These are phyloP conservation scores for Hemisphaericaspora xylofermentans DNA, from an alignment of 1,139 yeast species.

Conservation along the genomic window DNA sequence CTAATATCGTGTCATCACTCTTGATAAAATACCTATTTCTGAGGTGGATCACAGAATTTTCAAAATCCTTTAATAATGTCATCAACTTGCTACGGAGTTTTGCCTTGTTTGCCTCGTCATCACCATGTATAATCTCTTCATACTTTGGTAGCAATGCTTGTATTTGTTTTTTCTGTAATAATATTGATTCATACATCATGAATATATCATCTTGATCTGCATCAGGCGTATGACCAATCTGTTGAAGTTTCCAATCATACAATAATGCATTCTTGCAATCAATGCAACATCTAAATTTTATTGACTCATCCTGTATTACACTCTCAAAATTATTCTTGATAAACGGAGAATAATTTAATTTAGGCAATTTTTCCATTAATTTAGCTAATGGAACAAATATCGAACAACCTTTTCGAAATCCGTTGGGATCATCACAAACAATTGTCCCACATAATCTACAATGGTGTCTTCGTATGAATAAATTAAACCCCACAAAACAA, in stretches of 20 bases:
- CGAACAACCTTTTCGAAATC: slow-evolving; percentile 54
- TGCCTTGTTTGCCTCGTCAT: slow-evolving; percentile 12
- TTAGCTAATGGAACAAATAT: slow-evolving; percentile 61
- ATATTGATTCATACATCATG: slow-evolving; percentile 31
- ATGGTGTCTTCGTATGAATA: slow-evolving; percentile 76
- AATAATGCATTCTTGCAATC: slow-evolving; percentile 66
- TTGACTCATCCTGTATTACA: slow-evolving; percentile 16
- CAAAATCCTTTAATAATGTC: slow-evolving; percentile 36
- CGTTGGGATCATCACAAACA: slow-evolving; percentile 67
- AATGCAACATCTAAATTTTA: slow-evolving; percentile 54
- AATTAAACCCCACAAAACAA: slow-evolving; percentile 58
- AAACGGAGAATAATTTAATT: slow-evolving; percentile 35
- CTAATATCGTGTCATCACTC: slow-evolving; percentile 16
- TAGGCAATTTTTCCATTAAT: slow-evolving; percentile 42
- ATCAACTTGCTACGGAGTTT: slow-evolving; percentile 30
- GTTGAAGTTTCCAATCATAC: slow-evolving; percentile 54
- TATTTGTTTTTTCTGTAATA: slow-evolving; percentile 35
- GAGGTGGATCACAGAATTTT: slow-evolving; percentile 26
- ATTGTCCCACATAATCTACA: slow-evolving; percentile 82
- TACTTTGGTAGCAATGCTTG: slow-evolving; percentile 32
- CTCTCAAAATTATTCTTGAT: slow-evolving; percentile 22
- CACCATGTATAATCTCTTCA: slow-evolving; percentile 14
- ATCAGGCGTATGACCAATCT: slow-evolving; percentile 5
- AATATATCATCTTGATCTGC: slow-evolving; percentile 20
- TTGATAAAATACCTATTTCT: slow-evolving; percentile 23